phyloP scores from a whole-genome alignment of 2,329 filamentous ascomycete genomes.

The Colletotrichum sp. region DNA sequence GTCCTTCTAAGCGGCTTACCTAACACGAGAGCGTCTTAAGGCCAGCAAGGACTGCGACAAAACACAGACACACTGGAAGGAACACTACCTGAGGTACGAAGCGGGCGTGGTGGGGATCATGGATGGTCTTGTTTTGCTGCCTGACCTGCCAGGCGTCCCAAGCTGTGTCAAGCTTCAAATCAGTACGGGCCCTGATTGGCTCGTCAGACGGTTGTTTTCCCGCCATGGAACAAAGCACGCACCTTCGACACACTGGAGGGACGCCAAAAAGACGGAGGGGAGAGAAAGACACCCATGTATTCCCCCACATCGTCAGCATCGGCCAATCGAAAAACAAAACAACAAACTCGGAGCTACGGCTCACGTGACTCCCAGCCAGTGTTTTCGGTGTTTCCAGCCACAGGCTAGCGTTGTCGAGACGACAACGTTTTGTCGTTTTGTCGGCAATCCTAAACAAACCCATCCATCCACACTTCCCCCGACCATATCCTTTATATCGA shows the following conservation, averaged over 20 bases:
- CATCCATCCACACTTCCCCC: conserved; percentile 9
- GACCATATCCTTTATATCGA: conserved; percentile 21
- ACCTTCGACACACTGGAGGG: not conserved
- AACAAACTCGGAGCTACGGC: not conserved
- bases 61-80: not conserved
- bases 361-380: not conserved
- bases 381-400: not conserved
- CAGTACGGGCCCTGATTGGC: not conserved
- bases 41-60: not conserved
- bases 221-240: not conserved
- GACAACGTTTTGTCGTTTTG: not conserved
- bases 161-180: not conserved
- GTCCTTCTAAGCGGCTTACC: not conserved
- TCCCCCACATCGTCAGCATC: not conserved
- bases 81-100: not conserved
- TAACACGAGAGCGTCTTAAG: not conserved
- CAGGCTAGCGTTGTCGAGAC: not conserved
- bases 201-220: not conserved
- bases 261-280: not conserved
- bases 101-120: not conserved
- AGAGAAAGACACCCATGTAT: not conserved
- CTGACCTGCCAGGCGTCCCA: not conserved
- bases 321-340: not conserved
- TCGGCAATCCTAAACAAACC: not conserved
- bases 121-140: not conserved